Base-by-base conservation (phyloP, 805 yeast species). In the Ogataea paraovalis region DNA sequence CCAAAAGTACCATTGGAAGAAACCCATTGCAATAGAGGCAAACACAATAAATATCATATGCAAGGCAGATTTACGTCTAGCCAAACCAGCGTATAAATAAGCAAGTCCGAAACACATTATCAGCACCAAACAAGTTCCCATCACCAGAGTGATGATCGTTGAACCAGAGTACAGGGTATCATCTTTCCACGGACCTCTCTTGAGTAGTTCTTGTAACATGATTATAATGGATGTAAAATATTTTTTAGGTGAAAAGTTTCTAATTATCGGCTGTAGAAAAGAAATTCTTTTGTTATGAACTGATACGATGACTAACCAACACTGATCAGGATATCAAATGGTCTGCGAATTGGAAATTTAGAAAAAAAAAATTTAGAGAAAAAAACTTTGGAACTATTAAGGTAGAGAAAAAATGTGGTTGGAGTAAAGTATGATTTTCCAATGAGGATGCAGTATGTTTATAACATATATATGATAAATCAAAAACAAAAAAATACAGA, bases 91-190 rank as follows among this genome's bases (percentile, higher is more conserved):
- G 66, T 92, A 92, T 36, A 92, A 73, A 62, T 91, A 88, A 2
- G 95, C 97, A 58, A 92, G 79, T 16, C 97, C 98, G 18, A 97
- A 97, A 23, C 92, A 80, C 98, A 92, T 92, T 57, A 91, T 73
- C 70, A 92, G 79, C 44, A 91, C 96, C 59, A 88, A 62, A 21
- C 87, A 79, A 1, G 87, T 73, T 32, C 86, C 85, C 8, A 81
- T 58, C 14, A 84, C 69, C 53, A 85, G 74, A 54, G 83, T 72
- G 21, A 72, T 65, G 12, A 77, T 68, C 1, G 76, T 70, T 7
- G 79, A 76, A 5, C 69, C 68, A 53, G 75, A 79, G 51, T 77
- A 76, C 12, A 44, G 46, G 16, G 39, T 46, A 32, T 54, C 52
- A 36, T 56, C 62, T 39, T 46, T 48, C 61, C 63, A 61, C 16